These are phyloP conservation scores for Tylopilus sp. DNA, from an alignment of 768 basidiomycete genomes.

Conservation along the genomic window DNA sequence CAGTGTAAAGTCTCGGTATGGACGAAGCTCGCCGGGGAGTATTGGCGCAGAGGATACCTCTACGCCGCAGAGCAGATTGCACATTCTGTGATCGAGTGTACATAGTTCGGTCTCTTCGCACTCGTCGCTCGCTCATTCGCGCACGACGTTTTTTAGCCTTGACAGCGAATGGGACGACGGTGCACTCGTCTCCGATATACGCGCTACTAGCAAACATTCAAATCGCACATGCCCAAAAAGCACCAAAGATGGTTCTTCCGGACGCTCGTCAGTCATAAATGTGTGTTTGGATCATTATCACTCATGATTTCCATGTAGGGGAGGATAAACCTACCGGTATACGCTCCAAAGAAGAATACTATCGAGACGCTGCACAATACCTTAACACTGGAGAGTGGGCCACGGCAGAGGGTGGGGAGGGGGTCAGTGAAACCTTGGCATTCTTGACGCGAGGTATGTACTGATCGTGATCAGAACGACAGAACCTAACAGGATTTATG, in stretches of 20 bases:
- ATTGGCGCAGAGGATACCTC: conserved; percentile 76
- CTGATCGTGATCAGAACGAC: background rate
- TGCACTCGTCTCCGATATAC: conserved; percentile 68
- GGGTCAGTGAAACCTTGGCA: conserved; percentile 51
- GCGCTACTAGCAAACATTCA: conserved; percentile 83
- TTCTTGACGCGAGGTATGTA: conserved; percentile 64
- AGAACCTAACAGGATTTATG: conserved; percentile 41
- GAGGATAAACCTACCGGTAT: conserved; percentile 60
- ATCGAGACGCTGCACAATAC: conserved; percentile 64
- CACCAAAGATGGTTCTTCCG: conserved; percentile 74
- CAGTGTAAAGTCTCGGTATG: conserved; percentile 72
- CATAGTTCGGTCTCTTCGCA: conserved; percentile 20
- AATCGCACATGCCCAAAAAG: conserved; percentile 72
- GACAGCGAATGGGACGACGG: conserved; percentile 43
- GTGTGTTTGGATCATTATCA: background rate
- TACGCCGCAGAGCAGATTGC: conserved; percentile 78
- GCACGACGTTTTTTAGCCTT: conserved; percentile 39
- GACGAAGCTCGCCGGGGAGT: conserved; percentile 83
- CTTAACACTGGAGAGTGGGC: conserved; percentile 60
- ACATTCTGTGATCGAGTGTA: conserved; percentile 62
- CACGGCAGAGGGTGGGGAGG: conserved; percentile 56
- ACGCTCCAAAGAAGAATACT: conserved; percentile 64
- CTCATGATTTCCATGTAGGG: conserved; percentile 36
- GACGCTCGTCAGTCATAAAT: conserved; percentile 59
- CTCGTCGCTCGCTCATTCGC: background rate